These are phyloP conservation scores for Chloris gayana DNA, from an alignment of 176 grass and related monocot species.

Conservation along the genomic window DNA sequence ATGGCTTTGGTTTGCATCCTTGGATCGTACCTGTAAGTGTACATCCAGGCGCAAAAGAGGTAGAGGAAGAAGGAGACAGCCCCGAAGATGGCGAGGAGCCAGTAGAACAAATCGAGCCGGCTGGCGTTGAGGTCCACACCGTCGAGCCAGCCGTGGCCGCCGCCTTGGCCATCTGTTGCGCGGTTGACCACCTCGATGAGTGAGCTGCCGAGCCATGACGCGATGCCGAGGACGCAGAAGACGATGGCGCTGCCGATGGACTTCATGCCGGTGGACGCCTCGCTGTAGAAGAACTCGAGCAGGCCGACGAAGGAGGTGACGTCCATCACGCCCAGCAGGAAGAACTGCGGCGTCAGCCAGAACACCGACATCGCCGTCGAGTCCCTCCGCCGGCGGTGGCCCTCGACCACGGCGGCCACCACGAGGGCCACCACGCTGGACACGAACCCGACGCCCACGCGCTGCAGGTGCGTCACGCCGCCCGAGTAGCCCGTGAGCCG, in stretches of 20 bases:
- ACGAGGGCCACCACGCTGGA: too few species aligned
- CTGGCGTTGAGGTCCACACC: neutral
- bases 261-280: neutral
- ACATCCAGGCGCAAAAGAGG: neutral
- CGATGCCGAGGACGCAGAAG: neutral
- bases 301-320: neutral
- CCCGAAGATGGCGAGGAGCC: neutral
- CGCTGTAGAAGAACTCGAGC: neutral
- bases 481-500: too few species aligned
- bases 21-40: neutral
- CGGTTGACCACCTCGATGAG: neutral
- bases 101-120: neutral
- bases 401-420: neutral
- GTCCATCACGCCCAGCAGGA: neutral
- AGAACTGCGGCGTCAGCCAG: neutral
- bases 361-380: neutral
- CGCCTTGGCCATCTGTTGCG: neutral
- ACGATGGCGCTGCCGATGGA: neutral
- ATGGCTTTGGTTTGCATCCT: neutral
- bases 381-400: neutral
- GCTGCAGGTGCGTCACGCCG: too few species aligned
- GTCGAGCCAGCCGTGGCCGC: neutral
- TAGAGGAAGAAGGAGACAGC: neutral
- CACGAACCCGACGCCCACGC: too few species aligned
- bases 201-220: neutral